Base-by-base conservation (phyloP, 1,139 yeast species). In the Taiozyma sp. region DNA sequence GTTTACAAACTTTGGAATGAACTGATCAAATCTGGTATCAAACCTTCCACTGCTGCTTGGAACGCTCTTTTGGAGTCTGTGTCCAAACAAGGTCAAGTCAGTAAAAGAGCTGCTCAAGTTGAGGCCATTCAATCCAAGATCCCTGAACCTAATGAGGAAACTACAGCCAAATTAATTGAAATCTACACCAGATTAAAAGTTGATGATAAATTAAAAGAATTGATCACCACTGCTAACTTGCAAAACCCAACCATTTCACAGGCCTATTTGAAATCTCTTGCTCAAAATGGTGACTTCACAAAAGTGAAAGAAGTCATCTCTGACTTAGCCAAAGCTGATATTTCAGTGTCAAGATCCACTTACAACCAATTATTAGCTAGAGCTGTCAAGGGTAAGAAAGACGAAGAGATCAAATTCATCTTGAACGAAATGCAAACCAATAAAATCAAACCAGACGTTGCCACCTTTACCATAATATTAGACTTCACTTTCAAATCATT, bases 381-480 rank as follows among this genome's bases (percentile, higher is more conserved):
- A 4, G 68, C 67, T 42, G 59, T 71, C 27, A 61, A 63, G 38
- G 52, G 54, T 2, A 62, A 64, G 27, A 59, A 70, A 28, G 67
- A 64, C 45, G 68, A 66, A 6, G 68, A 67, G 46, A 78, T 76
- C 7, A 57, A 60, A 22, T 57, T 61, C 9, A 51, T 73, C 27
- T 57, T 79, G 22, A 66, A 65, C n/a, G 58, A 65, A 32, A 68
- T 78, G 70, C 52, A 57, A 6, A 54, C 59, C 9, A 52, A 71
- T 39, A 68, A 73, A n/a, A 69, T 84, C 39, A 64, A 73, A 38
- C 87, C 86, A 30, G 89, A 84, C 63, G 74, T 81, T 48, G 83
- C 81, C 16, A 84, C 93, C 1, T 81, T 81, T 65, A 79, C 92
- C n/a, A 78, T 78, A 41, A 69, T 85, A 36, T 74, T 85, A 50